Evolutionary conservation across 2,329 filamentous ascomycete genomes (phyloP).

Genomic region (Incumbomyces delicatus): DNA sequence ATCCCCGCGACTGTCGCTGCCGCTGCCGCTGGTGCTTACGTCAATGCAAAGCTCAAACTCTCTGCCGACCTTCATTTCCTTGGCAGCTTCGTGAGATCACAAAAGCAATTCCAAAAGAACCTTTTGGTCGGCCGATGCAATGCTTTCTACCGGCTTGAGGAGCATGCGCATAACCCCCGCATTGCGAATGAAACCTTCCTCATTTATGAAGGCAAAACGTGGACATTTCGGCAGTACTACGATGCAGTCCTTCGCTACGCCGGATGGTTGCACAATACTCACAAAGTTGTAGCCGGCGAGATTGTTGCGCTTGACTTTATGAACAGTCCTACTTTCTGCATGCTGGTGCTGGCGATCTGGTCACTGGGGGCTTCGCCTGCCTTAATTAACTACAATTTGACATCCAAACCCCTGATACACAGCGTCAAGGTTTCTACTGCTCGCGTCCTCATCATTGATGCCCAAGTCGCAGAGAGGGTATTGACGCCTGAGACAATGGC

Average conservation of each 20-base stretch:
- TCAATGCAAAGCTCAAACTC: slow-evolving; percentile 61
- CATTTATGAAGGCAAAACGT: slow-evolving; percentile 57
- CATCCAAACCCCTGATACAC: slow-evolving; percentile 60
- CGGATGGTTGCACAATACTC: slow-evolving; percentile 58
- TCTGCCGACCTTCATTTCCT: slow-evolving; percentile 55
- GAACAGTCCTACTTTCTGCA: slow-evolving; percentile 70
- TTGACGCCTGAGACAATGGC: slow-evolving; percentile 33
- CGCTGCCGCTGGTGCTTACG: slow-evolving; percentile 53
- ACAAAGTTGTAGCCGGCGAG: slow-evolving; percentile 58
- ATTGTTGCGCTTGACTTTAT: slow-evolving; percentile 73
- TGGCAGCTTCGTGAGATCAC: slow-evolving; percentile 41
- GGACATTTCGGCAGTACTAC: slow-evolving; percentile 70
- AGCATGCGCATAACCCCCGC: slow-evolving; percentile 50
- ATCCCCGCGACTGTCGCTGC: slow-evolving; percentile 27
- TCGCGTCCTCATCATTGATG: slow-evolving; percentile 60
- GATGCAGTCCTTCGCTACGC: slow-evolving; percentile 62
- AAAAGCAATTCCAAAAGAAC: slow-evolving; percentile 32
- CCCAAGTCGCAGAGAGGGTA: slow-evolving; percentile 46
- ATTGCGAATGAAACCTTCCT: slow-evolving; percentile 45
- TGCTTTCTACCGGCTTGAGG: slow-evolving; percentile 66
- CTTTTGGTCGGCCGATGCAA: slow-evolving; percentile 54
- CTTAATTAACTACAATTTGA: slow-evolving; percentile 77
- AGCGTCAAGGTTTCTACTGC: slow-evolving; percentile 61
- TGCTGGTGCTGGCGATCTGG: slow-evolving; percentile 70
- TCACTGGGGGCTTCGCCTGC: slow-evolving; percentile 72